Evolutionary conservation across 306 rosid species (phyloP).

Genomic region (Sechiopsis laciniata): DNA sequence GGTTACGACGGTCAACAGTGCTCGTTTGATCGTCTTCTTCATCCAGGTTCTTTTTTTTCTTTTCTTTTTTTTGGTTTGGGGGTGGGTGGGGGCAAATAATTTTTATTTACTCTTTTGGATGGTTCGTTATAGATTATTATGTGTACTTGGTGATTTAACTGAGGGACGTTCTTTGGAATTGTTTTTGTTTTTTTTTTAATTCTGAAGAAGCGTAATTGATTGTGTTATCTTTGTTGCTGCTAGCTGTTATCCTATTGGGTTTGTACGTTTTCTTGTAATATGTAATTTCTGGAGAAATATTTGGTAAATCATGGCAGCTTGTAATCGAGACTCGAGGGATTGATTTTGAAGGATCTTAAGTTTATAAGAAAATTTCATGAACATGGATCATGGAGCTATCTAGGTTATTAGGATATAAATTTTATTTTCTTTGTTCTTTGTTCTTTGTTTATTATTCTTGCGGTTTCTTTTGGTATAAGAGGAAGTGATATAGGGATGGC

Average conservation of each 20-base stretch:
- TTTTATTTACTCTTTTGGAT: not conserved
- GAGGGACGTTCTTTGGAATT: not conserved
- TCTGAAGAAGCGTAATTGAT: not conserved
- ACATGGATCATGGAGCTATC: constrained; percentile 10
- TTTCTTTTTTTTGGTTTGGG: not conserved
- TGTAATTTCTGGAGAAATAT: not conserved
- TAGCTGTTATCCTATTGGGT: not conserved
- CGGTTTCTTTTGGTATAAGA: not conserved
- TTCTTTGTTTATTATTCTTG: not conserved
- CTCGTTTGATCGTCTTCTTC: constrained; percentile 8
- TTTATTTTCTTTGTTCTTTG: not conserved
- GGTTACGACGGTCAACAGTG: not conserved
- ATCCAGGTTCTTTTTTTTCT: not conserved
- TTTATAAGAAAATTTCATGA: not conserved
- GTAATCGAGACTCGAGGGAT: not conserved
- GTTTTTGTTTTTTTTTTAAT: no score
- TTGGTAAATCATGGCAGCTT: not conserved
- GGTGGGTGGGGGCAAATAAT: not conserved
- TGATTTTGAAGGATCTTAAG: not conserved
- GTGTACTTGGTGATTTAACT: not conserved
- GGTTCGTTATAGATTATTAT: not conserved
- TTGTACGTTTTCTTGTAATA: not conserved
- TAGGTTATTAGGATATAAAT: not conserved
- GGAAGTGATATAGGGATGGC: not conserved
- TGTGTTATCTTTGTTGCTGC: not conserved